Base-by-base conservation (phyloP, 495 filamentous ascomycete species). In the Rostrohypoxylon terebratum region DNA sequence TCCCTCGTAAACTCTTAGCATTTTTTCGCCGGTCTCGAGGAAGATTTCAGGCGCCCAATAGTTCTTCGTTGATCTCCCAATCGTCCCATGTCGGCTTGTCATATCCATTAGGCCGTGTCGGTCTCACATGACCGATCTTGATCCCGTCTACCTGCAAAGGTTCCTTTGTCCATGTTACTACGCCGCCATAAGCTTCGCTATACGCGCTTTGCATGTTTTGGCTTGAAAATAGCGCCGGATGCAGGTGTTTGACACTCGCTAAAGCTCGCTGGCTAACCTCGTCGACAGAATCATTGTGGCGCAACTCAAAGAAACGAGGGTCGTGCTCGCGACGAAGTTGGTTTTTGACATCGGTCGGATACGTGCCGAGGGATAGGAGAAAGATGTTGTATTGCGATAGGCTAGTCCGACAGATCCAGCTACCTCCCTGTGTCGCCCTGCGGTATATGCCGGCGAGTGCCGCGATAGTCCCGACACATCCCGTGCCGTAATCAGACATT, bases 401-500 rank as follows among this genome's bases (percentile, higher is more conserved):
- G 68, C 81, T 82, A 5, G 89, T 87, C 62, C 85, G 86, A 69
- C 88, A 89, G 71, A 88, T 83, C 83, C 88, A 92, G 1, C 88
- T 90, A 7, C 90, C 90, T 36, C 90, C 90, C 53, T 83, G 71
- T 33, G 82, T 88, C 3, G 89, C 88, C 23, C 90, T 87, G 62
- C 85, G 81, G 67, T 85, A 89, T 14, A 93, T 84, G 25, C 89
- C 90, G 0, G 83, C 82, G 50, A 92, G 81, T 4, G 89, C 90
- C 28, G 89, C 88, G 67, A 90, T 85, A 28, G 86, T 86, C 20
- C 90, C 90, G 80, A 91, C 87, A 69, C 76, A 83, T 3, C 88
- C 92, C 1, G 92, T 93, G 31, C 91, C 89, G 78, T 95, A 94
- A 80, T 94, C 92, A 40, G 89, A 92, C 82, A 92, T 93, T 21